phyloP scores from a whole-genome alignment of 2,329 filamentous ascomycete species.

The Orbilia brochopaga region DNA sequence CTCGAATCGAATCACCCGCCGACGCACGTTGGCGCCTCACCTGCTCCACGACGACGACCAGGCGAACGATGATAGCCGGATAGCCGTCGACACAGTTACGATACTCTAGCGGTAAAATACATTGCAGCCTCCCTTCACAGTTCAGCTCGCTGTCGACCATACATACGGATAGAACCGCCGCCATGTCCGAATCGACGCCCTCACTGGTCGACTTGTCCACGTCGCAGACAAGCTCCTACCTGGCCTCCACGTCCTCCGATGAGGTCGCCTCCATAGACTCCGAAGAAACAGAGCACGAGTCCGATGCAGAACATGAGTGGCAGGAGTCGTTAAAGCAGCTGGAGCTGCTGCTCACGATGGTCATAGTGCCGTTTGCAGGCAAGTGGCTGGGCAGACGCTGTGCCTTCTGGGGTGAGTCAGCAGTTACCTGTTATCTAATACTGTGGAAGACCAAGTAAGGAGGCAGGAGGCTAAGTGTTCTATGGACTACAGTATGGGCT shows the following conservation, averaged over 20 bases:
- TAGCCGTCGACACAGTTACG: neutral
- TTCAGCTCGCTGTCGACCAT: neutral
- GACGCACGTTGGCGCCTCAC: neutral
- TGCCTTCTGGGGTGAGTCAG: constrained; percentile 43
- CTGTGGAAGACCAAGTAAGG: too few species aligned
- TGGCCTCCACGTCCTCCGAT: constrained; percentile 28
- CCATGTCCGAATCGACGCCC: constrained; percentile 15
- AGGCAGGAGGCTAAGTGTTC: constrained; percentile 64
- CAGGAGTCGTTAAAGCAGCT: constrained; percentile 91
- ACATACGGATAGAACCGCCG: neutral
- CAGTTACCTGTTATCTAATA: neutral
- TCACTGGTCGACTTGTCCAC: constrained; percentile 22
- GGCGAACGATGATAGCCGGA: neutral
- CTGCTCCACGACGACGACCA: too few species aligned
- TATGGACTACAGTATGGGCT: constrained; percentile 51
- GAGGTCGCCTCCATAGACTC: constrained; percentile 39
- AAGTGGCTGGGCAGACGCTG: constrained; percentile 65
- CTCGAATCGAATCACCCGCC: neutral
- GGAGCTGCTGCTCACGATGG: constrained; percentile 90
- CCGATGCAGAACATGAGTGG: constrained; percentile 94
- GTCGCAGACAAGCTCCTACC: constrained; percentile 44
- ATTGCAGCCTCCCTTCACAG: neutral
- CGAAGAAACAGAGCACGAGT: constrained; percentile 59
- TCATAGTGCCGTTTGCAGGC: constrained; percentile 88
- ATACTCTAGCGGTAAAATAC: neutral